Evolutionary conservation across 2,329 filamentous ascomycete species (phyloP).

Genomic region (Colletotrichum tanaceti): DNA sequence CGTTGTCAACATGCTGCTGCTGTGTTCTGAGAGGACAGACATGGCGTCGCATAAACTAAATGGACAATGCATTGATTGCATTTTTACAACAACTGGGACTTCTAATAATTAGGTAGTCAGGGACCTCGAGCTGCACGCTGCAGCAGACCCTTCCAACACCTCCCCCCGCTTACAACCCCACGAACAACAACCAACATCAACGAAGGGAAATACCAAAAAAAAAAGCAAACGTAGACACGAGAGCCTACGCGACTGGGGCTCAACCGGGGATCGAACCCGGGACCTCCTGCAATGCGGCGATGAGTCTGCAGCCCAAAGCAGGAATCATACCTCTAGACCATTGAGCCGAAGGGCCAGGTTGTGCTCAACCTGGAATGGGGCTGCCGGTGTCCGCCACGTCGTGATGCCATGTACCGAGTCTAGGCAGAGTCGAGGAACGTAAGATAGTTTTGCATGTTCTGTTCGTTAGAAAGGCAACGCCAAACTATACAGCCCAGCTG

Average conservation of each 20-base stretch:
- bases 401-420: neutral
- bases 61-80: neutral
- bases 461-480: too few relatives aligned
- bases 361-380: neutral
- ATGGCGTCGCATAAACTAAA: neutral
- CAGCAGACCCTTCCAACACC: neutral
- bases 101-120: too few relatives aligned
- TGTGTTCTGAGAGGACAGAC: neutral
- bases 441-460: neutral
- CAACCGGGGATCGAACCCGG: constrained; percentile 50
- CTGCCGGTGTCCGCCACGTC: neutral
- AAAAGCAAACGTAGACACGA: too few relatives aligned
- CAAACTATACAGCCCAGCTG: too few relatives aligned
- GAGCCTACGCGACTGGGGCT: constrained; percentile 34
- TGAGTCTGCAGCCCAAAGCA: constrained; percentile 45
- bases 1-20: neutral
- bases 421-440: too few relatives aligned
- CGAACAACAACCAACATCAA: neutral
- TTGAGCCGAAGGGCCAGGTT: constrained; percentile 39
- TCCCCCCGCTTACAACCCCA: too few relatives aligned
- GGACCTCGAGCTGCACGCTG: too few relatives aligned
- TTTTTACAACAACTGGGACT: neutral
- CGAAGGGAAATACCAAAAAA: constrained; percentile 16
- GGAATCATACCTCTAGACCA: constrained; percentile 53
- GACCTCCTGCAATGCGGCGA: constrained; percentile 48